Conservation (phyloP, 192 early-diverging fungal genomes). For the Cetraspora pellucida region DNA sequence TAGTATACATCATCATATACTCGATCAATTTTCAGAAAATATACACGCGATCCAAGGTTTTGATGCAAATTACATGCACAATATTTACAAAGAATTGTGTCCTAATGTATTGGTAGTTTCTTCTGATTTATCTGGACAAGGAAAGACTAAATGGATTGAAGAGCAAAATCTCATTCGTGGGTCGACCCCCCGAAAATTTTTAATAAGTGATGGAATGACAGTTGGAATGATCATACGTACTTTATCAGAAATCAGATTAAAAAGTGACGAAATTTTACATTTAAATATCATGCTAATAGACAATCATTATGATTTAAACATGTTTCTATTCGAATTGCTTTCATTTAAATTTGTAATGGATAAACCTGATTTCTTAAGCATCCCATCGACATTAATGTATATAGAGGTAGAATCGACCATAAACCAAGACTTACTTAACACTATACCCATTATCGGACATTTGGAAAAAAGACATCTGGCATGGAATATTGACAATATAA, state of each 20-base stretch:
- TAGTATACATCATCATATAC: slow-evolving; percentile 23
- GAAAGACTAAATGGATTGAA: slow-evolving; percentile 29
- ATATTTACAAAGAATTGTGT: slow-evolving; percentile 19
- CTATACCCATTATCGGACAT: slow-evolving; percentile 12
- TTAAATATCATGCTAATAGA: slow-evolving; percentile 2
- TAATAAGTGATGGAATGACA: not conserved
- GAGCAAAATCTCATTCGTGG: not conserved
- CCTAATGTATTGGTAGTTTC: not conserved
- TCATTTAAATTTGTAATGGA: not conserved
- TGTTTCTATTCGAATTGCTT: slow-evolving; percentile 29
- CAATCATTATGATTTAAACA: slow-evolving; percentile 18
- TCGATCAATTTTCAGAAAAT: slow-evolving; percentile 30
- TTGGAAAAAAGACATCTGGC: not conserved
- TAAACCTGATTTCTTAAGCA: not conserved
- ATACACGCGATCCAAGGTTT: not conserved
- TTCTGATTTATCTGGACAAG: slow-evolving; percentile 22
- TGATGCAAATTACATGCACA: not conserved
- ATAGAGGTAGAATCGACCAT: slow-evolving; percentile 28
- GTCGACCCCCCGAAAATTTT: slow-evolving; percentile 5
- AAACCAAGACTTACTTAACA: slow-evolving; percentile 19
- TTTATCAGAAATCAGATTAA: not conserved
- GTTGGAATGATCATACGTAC: not conserved
- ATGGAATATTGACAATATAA: slow-evolving; percentile 27
- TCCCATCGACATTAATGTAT: not conserved
- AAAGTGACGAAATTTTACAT: slow-evolving; percentile 8